Conservation (phyloP, 805 yeast genomes). For the Cyberlindnera euphorbiae region DNA sequence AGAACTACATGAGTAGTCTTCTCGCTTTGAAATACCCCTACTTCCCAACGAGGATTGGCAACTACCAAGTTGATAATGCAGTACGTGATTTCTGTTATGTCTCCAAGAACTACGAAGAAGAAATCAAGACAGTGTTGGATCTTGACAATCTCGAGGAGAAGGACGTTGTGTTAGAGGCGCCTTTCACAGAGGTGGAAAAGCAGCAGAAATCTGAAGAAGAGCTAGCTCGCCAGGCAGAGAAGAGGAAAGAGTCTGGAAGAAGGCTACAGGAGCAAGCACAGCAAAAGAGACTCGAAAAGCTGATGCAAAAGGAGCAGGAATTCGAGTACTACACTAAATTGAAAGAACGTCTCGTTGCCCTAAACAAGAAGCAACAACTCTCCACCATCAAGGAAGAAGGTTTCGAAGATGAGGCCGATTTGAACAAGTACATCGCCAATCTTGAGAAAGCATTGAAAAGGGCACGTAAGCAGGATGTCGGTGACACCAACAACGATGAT, state of each 20-base stretch:
- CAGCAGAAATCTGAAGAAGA: conserved; percentile 83
- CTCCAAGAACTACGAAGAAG: conserved; percentile 61
- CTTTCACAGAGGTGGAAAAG: conserved; percentile 60
- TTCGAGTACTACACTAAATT: conserved; percentile 62
- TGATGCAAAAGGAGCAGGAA: conserved; percentile 77
- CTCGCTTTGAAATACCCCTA: conserved; percentile 83
- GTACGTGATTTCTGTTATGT: conserved; percentile 77
- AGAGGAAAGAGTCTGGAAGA: conserved; percentile 79
- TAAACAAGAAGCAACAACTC: conserved; percentile 50
- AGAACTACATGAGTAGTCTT: conserved; percentile 55
- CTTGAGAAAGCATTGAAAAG: conserved; percentile 66
- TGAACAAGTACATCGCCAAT: conserved; percentile 57
- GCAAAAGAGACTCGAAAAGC: conserved; percentile 72
- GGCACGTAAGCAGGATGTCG: conserved; percentile 61
- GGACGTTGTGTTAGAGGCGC: conserved; percentile 81
- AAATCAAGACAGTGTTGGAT: conserved; percentile 51
- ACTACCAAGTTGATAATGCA: conserved; percentile 59
- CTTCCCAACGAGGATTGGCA: conserved; percentile 72
- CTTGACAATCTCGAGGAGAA: conserved; percentile 58
- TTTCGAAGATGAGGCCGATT: conserved; percentile 68
- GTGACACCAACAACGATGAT: conserved; percentile 50
- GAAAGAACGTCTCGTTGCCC: conserved; percentile 43
- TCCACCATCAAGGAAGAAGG: conserved; percentile 64
- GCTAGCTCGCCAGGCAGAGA: conserved; percentile 66
- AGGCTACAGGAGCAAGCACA: conserved; percentile 92